Conservation (phyloP, 345 rosid genomes). For the Brassica napus region Da-Ae NC_063448.1:50725501-50726000, state of each 20-base stretch:
- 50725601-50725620: not conserved
- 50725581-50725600: not conserved
- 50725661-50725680: too few relatives aligned
- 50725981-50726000: too few relatives aligned
- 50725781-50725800: not conserved
- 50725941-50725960: not conserved
- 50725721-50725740: not conserved
- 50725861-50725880: not conserved
- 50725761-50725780: not conserved
- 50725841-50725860: not conserved
- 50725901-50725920: not conserved
- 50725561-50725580: constrained; percentile 16
- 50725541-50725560: not conserved
- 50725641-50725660: not conserved
- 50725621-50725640: not conserved
- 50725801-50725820: not conserved
- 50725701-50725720: not conserved
- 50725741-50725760: not conserved
- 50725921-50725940: not conserved
- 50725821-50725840: not conserved
- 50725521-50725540: not conserved
- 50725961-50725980: not conserved
- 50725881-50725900: not conserved
- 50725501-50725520: not conserved
- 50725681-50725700: not conserved